Evolutionary conservation across 1,284 basidiomycete genomes (phyloP), one percentile per base, ranked within the genome.

Genomic region (Omphalotus olearius): DNA sequence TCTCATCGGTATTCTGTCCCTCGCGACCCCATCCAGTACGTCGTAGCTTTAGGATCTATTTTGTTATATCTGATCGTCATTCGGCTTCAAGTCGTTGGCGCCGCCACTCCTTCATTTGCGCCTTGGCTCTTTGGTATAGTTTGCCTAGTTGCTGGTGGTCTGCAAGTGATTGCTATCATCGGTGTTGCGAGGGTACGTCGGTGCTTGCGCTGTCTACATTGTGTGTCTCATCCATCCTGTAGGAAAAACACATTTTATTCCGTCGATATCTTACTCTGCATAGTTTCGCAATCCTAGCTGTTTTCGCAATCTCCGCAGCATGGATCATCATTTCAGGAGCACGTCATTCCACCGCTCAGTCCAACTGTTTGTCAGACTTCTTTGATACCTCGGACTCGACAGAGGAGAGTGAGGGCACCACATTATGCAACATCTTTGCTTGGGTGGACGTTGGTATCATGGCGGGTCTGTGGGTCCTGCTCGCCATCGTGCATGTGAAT

Each of bases 371-470:
- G 55, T 62, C 64, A 3, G 70, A 79, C 47, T 91, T 85, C 72
- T 88, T 85, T 51, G 69, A 71, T 10, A 64, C 68, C 33, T 52
- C 50, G 11, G 52, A 65, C 41, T 57, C 67, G 10, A 71, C 69
- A 2, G 57, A 61, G 20, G 66, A 73, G 40, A 69, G 73, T 35
- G 80, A 88, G 66, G 84, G 80, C 6, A 67, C 83, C 43, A 82
- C 78, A 1, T 73, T 96, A 14, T 96, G 93, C 69, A 76, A 85
- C 47, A 86, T 94, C 50, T 93, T 96, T 64, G 76, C 91, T 6
- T 96, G 91, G 91, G 88, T 91, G 4, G 88, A 91, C 63, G 72
- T 96, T n/a, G 93, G 93, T 35, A 71, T 96, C 56, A 94, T 96
- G 91, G 88, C 77, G 17, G 89, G 81, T 3, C 70, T 94, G 16